Conservation (phyloP, 176 grass and related monocot species). For the Phyllostachys edulis region DNA sequence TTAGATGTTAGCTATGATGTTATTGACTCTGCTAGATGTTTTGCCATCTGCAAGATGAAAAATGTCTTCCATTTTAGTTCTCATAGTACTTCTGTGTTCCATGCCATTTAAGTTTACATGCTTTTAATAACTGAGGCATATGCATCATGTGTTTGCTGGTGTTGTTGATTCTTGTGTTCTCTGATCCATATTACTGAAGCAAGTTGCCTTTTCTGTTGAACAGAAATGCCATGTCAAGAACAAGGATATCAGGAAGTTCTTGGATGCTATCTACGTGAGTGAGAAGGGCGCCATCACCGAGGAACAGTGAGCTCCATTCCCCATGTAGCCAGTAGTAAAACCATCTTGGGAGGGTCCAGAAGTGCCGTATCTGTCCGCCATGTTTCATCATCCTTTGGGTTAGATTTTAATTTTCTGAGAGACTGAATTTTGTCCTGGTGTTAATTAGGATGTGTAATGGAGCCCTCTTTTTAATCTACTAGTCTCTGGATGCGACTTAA, state of each 20-base stretch:
- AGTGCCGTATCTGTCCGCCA: not conserved
- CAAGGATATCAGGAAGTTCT: conserved; percentile 87
- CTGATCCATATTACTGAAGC: not conserved
- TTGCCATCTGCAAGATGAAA: not conserved
- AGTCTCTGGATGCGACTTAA: no score
- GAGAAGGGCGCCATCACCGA: conserved; percentile 61
- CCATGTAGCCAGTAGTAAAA: not conserved
- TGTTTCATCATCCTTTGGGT: conserved; percentile 23
- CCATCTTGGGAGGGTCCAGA: not conserved
- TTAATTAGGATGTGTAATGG: conserved; percentile 38
- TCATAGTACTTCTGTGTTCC: not conserved
- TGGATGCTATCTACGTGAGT: conserved; percentile 78
- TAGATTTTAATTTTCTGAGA: conserved; percentile 20
- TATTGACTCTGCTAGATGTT: no score
- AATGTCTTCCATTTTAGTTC: not conserved
- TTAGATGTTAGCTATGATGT: no score
- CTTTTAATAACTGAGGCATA: not conserved
- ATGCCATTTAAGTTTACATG: not conserved
- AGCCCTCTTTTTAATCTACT: not conserved
- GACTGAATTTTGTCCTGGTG: conserved; percentile 41
- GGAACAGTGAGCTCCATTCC: conserved; percentile 42
- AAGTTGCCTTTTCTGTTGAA: not conserved
- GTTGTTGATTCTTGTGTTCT: not conserved
- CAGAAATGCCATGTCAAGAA: conserved; percentile 95
- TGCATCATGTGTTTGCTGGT: fast-evolving